Conservation (phyloP, 495 filamentous ascomycete genomes). For the Lophium mytilinum region DNA sequence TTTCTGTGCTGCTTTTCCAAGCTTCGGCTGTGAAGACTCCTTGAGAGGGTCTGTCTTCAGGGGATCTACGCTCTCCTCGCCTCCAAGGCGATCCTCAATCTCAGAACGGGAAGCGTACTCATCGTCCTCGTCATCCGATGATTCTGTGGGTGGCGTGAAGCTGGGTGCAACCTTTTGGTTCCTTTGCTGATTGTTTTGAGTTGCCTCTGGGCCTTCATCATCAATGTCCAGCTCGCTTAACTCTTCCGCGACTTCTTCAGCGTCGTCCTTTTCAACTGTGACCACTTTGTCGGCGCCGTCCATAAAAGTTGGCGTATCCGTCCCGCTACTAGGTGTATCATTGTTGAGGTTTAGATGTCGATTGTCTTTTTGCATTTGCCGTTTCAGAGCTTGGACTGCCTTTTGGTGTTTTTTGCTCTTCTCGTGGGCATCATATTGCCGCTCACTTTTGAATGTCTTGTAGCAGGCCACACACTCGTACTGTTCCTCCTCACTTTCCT, state of each 20-base stretch:
- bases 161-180: background rate
- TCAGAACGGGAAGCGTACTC: slow-evolving; percentile 30
- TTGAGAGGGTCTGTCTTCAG: slow-evolving; percentile 1
- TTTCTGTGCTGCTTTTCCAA: slow-evolving; percentile 85
- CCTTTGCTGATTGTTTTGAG: background rate
- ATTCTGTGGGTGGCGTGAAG: background rate
- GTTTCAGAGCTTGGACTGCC: slow-evolving; percentile 65
- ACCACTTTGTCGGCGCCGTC: slow-evolving; percentile 34
- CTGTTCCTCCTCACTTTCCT: slow-evolving; percentile 43
- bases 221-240: background rate
- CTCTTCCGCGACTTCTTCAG: background rate
- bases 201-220: slow-evolving; percentile 2
- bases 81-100: slow-evolving; percentile 25
- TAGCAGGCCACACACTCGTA: slow-evolving; percentile 88
- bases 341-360: slow-evolving; percentile 47
- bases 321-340: slow-evolving; percentile 24
- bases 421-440: slow-evolving; percentile 88
- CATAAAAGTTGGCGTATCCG: slow-evolving; percentile 32
- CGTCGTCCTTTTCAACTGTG: background rate
- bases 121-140: slow-evolving; percentile 13
- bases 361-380: slow-evolving; percentile 78
- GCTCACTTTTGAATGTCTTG: slow-evolving; percentile 90
- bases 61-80: background rate
- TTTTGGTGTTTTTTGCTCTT: slow-evolving; percentile 93
- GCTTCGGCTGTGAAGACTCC: slow-evolving; percentile 37